Evolutionary conservation across 257 asterid species (phyloP).

Genomic region (Nicotiana knightiana): DNA sequence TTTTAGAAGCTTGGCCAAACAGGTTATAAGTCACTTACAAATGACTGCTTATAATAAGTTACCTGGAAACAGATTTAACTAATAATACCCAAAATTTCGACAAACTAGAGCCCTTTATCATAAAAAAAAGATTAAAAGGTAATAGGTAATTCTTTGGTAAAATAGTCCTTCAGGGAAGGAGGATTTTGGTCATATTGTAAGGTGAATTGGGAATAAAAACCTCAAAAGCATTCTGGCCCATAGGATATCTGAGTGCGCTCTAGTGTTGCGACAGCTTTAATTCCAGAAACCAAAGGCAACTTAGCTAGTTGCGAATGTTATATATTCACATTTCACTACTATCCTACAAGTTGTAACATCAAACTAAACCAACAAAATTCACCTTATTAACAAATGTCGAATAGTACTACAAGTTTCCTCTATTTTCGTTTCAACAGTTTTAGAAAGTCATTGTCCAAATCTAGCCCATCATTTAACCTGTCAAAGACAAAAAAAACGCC

Average conservation of each 20-base stretch:
- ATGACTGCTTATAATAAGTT: no score
- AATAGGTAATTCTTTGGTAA: neutral
- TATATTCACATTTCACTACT: neutral
- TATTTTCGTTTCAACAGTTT: constrained; percentile 5
- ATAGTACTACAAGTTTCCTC: constrained; percentile 15
- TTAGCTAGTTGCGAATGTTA: neutral
- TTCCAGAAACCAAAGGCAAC: neutral
- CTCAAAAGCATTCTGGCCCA: neutral
- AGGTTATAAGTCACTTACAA: no score
- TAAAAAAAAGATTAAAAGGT: neutral
- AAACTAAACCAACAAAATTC: neutral
- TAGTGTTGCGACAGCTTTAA: neutral
- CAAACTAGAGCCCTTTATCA: neutral
- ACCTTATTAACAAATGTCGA: constrained; percentile 12
- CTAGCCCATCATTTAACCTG: neutral
- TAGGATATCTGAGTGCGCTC: constrained; percentile 2
- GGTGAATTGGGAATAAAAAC: neutral
- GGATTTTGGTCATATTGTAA: neutral
- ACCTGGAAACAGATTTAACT: no score
- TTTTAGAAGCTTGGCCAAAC: no score
- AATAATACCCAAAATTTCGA: neutral
- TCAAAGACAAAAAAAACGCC: neutral
- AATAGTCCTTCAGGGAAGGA: neutral
- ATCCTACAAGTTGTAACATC: neutral
- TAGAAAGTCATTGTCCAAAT: constrained; percentile 12